Conservation (phyloP, 257 asterid genomes). For the Primulina eburnea region DNA sequence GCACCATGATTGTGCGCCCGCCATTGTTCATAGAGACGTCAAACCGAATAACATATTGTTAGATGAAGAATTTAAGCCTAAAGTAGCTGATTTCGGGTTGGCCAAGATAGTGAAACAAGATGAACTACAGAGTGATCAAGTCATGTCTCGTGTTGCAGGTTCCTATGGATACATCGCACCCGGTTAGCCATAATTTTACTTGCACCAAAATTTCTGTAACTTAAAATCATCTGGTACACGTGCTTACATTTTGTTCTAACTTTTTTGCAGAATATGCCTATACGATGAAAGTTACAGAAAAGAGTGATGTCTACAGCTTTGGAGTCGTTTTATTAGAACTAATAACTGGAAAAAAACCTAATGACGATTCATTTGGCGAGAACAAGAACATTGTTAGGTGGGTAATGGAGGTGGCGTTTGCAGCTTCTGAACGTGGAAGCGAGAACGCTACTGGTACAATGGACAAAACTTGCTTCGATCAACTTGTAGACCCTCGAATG, state of each 20-base stretch:
- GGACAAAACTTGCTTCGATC: conserved; percentile 26
- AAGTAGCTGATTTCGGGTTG: conserved; percentile 70
- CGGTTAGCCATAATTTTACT: conserved; percentile 35
- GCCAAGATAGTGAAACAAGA: conserved; percentile 53
- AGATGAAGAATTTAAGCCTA: conserved; percentile 31
- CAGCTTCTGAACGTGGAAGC: conserved; percentile 25
- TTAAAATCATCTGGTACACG: background rate
- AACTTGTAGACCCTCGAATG: conserved; percentile 52
- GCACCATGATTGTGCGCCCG: conserved; percentile 57
- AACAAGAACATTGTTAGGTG: conserved; percentile 63
- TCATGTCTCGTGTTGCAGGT: conserved; percentile 71
- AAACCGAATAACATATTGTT: conserved; percentile 33
- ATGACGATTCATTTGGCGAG: conserved; percentile 49
- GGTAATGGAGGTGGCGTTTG: conserved; percentile 42
- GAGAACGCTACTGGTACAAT: conserved; percentile 8
- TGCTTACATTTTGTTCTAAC: conserved; percentile 2
- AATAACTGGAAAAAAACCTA: conserved; percentile 59
- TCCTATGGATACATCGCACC: conserved; percentile 91
- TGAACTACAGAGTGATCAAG: conserved; percentile 37
- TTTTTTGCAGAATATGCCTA: conserved; percentile 63
- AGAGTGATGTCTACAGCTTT: conserved; percentile 83
- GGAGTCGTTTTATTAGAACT: conserved; percentile 69
- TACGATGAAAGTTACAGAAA: conserved; percentile 65
- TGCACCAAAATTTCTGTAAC: background rate
- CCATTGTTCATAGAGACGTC: conserved; percentile 31